Base-by-base conservation (phyloP, 768 basidiomycete genomes). In the Sutorius australiensis region DNA sequence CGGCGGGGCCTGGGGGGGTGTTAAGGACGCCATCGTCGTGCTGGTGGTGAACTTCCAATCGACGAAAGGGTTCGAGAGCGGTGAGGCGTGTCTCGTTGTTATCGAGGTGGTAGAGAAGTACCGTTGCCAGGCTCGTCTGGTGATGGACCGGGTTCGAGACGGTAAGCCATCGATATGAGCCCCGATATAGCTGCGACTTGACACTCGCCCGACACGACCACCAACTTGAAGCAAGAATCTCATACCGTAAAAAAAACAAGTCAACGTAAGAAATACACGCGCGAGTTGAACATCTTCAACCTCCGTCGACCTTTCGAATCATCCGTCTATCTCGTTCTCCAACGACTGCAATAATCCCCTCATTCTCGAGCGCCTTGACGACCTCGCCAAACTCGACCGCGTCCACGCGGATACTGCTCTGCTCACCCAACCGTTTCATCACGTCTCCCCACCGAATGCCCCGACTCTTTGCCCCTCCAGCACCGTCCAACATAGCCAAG, bases 301-400 rank as follows among this genome's bases (percentile, higher is more conserved):
- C 63, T n/a, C 67, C 67, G 11, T 87, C 86, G 30, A 86, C 83
- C 58, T 75, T 78, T 51, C 85, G 75, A 64, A 98, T 92, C 67
- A 80, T 85, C 65, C 94, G 80, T 73, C 77, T 83, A 33, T 97
- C 92, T 50, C 90, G 79, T 66, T 95, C 92, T 1, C 95, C 95
- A 7, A 89, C 78, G 5, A 95, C 85, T 66, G 88, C 93, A 48
- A 98, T 73, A 27, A 86, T 46, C 0, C 95, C 95, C 70, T 98
- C 95, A 46, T 85, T 86, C 77, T 93, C 89, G 58, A 95, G 69
- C 21, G 73, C 78, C 63, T 80, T 83, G 58, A 93, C 75, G 21
- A 91, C 88, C 72, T 90, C 88, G 34, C 77, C 67, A 69, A 99
- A 95, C 71, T 98, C 95, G 1, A 78, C 73, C 33, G 78, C 58